phyloP scores from a whole-genome alignment of 2,329 filamentous ascomycete genomes.

The Sarocladium strictum region DNA sequence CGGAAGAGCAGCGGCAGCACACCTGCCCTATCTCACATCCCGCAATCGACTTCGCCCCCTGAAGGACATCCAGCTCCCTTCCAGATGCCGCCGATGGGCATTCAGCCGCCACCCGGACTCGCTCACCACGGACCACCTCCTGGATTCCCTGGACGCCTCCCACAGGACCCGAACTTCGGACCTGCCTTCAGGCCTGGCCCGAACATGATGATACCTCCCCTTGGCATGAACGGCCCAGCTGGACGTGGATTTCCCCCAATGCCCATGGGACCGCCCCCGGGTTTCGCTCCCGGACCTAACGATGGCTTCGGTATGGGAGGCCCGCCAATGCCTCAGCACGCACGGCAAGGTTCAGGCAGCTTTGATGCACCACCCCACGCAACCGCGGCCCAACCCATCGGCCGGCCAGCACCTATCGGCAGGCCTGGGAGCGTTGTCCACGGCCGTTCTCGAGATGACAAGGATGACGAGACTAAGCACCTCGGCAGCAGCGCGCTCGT shows the following conservation, averaged over 20 bases:
- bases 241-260: slow-evolving; percentile 37
- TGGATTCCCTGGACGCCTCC: slow-evolving; percentile 52
- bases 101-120: slow-evolving; percentile 39
- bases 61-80: slow-evolving; percentile 39
- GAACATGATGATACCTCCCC: slow-evolving; percentile 43
- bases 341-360: slow-evolving; percentile 67
- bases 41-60: neutral
- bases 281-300: slow-evolving; percentile 24
- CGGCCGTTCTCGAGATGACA: slow-evolving; percentile 43
- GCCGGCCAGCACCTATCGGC: slow-evolving; percentile 80
- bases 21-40: slow-evolving; percentile 13
- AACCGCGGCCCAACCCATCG: slow-evolving; percentile 63
- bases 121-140: slow-evolving; percentile 29
- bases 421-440: slow-evolving; percentile 69
- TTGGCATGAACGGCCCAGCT: slow-evolving; percentile 41
- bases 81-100: slow-evolving; percentile 48
- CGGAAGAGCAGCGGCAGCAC: slow-evolving; percentile 54
- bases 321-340: slow-evolving; percentile 48
- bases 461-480: slow-evolving; percentile 70
- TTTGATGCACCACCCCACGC: slow-evolving; percentile 50
- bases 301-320: slow-evolving; percentile 28
- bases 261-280: slow-evolving; percentile 28
- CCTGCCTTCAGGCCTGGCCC: slow-evolving; percentile 40
- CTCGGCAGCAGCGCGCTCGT: slow-evolving; percentile 87
- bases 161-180: slow-evolving; percentile 44